These are phyloP conservation scores for Sporobolus alterniflorus DNA, from an alignment of 202 grass and related monocot species.

Conservation along the genomic window DNA sequence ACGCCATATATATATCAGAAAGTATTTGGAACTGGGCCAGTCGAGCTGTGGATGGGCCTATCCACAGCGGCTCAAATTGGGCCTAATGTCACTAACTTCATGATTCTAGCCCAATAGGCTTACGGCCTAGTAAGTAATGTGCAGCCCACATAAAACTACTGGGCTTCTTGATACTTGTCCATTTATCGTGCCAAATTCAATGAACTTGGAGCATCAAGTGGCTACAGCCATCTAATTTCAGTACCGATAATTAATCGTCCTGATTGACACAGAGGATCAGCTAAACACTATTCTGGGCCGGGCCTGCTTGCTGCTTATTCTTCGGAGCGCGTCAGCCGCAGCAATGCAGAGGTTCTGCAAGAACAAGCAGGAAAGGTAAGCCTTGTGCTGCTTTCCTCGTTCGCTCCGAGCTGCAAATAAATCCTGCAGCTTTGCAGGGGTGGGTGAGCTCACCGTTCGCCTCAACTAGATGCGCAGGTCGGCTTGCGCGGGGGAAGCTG, in stretches of 20 bases:
- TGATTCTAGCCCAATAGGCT: background rate
- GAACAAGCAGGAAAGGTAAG: background rate
- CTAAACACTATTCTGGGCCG: slow-evolving; percentile 18
- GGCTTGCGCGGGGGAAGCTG: slow-evolving; percentile 95
- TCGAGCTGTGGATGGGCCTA: background rate
- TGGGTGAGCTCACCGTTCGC: slow-evolving; percentile 13
- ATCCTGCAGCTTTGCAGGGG: background rate
- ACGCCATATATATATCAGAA: background rate
- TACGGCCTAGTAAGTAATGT: background rate
- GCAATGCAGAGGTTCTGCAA: slow-evolving; percentile 19
- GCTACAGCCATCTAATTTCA: slow-evolving; percentile 20
- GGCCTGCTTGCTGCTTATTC: background rate
- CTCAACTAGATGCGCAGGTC: slow-evolving; percentile 69
- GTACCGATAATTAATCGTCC: slow-evolving; percentile 14
- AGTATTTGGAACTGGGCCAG: background rate
- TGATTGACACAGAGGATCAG: slow-evolving; percentile 15
- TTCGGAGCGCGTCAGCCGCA: background rate
- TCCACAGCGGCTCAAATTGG: too few species aligned
- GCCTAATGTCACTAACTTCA: too few species aligned
- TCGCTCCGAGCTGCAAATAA: background rate
- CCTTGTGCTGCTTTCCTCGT: background rate
- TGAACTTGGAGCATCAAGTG: background rate
- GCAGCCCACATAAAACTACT: background rate
- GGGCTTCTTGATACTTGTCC: background rate
- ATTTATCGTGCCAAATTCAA: background rate